A percentile compares a stretch with the other conserved stretches of the same genome.
Conservation (phyloP, 441 rosid genomes). For the Syzygium malaccense region DNA sequence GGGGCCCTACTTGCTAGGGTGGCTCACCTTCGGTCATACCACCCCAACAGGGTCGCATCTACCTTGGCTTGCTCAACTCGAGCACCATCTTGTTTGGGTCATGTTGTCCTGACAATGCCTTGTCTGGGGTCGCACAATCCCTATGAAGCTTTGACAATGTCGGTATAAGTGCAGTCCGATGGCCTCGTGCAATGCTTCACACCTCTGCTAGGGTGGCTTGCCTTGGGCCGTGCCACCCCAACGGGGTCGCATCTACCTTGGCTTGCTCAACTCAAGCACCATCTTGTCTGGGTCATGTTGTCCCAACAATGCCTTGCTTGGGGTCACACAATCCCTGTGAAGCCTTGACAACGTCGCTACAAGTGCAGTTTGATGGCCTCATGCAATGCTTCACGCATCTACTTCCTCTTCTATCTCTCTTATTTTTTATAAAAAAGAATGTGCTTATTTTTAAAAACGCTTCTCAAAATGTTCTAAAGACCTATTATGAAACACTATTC, state of each 20-base stretch:
- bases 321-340: fast-evolving
- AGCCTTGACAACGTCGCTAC: neutral
- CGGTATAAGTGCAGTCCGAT: neutral
- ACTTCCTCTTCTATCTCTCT: neutral
- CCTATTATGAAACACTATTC: neutral
- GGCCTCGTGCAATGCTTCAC: too few relatives aligned
- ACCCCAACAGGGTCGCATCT: neutral
- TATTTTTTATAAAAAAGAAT: fast-evolving
- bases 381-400: neutral
- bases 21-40: neutral
- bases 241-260: neutral
- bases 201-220: neutral
- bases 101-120: fast-evolving
- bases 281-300: fast-evolving
- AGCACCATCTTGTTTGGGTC: neutral
- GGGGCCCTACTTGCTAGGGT: neutral
- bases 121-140: neutral
- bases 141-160: neutral
- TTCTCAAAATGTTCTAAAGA: neutral
- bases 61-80: neutral
- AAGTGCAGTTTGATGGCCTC: neutral
- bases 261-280: neutral
- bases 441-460: neutral
- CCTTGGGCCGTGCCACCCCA: neutral
- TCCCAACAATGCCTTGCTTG: fast-evolving